phyloP scores from a whole-genome alignment of 139 green algal genomes.

The Picochlorum sp. region DNA sequence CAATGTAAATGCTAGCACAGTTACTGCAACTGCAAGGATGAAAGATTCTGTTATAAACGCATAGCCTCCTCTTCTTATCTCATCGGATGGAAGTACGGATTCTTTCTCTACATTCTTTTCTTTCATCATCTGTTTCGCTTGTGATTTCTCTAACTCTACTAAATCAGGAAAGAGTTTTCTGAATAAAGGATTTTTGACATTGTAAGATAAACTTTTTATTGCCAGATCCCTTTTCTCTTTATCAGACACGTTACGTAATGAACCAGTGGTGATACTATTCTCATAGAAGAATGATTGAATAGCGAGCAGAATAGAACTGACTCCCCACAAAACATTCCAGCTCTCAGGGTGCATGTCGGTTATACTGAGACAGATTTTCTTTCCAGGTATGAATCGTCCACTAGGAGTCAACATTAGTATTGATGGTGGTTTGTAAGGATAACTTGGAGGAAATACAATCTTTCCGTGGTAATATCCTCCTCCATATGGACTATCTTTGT shows the following conservation, averaged over 20 bases:
- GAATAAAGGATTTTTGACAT: conserved; percentile 54
- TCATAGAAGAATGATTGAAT: conserved; percentile 55
- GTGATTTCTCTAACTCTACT: conserved; percentile 35
- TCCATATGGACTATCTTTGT: conserved; percentile 3
- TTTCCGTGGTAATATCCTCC: conserved; percentile 74
- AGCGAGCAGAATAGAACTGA: conserved; percentile 55
- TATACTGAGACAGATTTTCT: conserved; percentile 23
- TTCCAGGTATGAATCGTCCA: conserved; percentile 28
- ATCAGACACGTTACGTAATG: conserved; percentile 23
- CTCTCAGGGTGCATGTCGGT: conserved; percentile 69
- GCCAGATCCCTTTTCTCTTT: conserved; percentile 45
- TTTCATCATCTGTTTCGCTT: no score
- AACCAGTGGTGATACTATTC: conserved; percentile 31
- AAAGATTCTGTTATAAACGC: no score
- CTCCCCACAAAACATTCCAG: conserved; percentile 38
- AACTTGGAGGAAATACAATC: conserved; percentile 25
- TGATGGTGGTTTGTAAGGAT: conserved; percentile 48
- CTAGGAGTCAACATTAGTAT: conserved; percentile 71
- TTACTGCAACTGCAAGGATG: no score
- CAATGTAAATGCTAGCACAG: no score
- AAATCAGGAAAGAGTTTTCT: conserved; percentile 67
- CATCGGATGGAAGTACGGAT: no score
- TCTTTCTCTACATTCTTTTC: no score
- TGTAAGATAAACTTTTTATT: conserved; percentile 47
- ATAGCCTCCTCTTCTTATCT: no score